Conservation (phyloP, 2,329 filamentous ascomycete species). For the Mariannaea sp. region DNA sequence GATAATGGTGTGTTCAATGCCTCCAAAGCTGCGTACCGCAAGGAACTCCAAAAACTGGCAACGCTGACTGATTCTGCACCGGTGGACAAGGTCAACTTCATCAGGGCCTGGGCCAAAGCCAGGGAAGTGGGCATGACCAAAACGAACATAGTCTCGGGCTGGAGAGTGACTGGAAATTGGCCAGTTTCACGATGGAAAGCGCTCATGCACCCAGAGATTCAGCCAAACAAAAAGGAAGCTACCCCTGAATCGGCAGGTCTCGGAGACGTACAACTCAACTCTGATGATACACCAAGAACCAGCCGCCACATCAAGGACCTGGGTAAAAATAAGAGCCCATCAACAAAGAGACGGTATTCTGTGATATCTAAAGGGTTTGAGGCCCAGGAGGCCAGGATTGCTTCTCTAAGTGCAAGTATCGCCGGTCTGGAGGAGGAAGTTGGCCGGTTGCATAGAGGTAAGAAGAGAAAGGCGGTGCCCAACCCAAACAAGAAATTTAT, state of each 20-base stretch:
- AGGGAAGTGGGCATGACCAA: neutral
- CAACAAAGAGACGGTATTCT: neutral
- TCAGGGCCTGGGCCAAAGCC: neutral
- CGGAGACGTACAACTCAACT: neutral
- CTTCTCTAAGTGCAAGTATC: conserved; percentile 5
- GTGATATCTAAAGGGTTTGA: neutral
- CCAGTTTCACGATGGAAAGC: neutral
- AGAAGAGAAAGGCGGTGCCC: conserved; percentile 20
- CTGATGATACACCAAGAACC: neutral
- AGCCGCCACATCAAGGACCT: neutral
- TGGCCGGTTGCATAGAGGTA: conserved; percentile 13
- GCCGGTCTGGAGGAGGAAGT: conserved; percentile 17
- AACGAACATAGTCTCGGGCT: neutral
- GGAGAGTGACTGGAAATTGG: neutral
- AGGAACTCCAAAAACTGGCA: neutral
- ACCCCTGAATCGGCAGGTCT: neutral
- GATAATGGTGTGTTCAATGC: neutral
- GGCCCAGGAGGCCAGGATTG: neutral
- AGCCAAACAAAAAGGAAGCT: neutral
- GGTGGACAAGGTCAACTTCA: neutral
- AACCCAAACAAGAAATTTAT: conserved; percentile 21
- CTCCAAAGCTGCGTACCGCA: neutral
- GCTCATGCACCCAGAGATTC: neutral
- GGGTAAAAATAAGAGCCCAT: neutral
- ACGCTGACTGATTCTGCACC: neutral